Evolutionary conservation across 495 filamentous ascomycete genomes (phyloP), one percentile per base, ranked within the genome.

Genomic region (Cairneyella variabilis): DNA sequence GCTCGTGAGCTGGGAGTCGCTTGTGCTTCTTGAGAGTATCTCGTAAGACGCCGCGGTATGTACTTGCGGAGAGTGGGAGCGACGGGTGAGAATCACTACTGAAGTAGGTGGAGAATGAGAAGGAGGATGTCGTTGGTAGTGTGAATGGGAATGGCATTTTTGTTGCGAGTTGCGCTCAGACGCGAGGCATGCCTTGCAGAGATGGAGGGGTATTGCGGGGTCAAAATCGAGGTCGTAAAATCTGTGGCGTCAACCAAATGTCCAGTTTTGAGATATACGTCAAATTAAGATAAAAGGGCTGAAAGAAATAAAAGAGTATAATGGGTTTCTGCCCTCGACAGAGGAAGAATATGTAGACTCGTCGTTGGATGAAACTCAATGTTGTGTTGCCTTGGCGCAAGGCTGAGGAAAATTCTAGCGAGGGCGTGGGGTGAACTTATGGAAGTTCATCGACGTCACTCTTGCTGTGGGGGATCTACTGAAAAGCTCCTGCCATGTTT

Each of bases 111-210:
- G 88, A 83, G 65, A 95, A 92, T 32, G 85, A 84, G 59, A 91
- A 81, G 38, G 82, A 76, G 2, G 89, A 93, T 20, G 91, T 95
- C 18, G 90, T 96, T 2, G 91, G 88, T 32, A 96, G 79, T 27
- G 76, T 72, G 62, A 91, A 95, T 17, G 85, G 83, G 66, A 85
- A 96, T 38, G 92, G 90, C 91, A 96, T 96, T 27, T 53, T 79
- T 66, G 48, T 11, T n/a, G n/a, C n/a, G 22, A 17, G 51, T 17
- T 44, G 12, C 43, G 36, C 28, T 41, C 52, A 52, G 30, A 26
- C n/a, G 4, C 16, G 7, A 20, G 23, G 32, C 12, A 10, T 25
- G n/a, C n/a, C n/a, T 39, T 1, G 38, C 4, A 21, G 38, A 21
- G 0, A 7, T 22, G 38, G 38, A 18, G 38, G 9, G 38, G 38